Evolutionary conservation across 2,329 filamentous ascomycete genomes (phyloP).

Genomic region (Penicillium sp.): DNA sequence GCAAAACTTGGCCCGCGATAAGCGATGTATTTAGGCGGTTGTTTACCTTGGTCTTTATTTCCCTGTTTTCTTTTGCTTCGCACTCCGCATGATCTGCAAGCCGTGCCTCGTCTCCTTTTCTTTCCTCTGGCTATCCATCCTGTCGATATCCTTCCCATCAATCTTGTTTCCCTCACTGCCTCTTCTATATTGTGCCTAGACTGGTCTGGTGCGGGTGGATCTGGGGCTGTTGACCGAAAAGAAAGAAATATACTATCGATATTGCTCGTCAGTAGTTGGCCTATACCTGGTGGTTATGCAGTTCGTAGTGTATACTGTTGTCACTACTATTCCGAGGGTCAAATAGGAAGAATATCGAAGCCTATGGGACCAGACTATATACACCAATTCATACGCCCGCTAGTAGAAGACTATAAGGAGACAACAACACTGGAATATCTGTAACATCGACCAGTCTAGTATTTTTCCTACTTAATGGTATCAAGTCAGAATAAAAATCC

Average conservation of each 20-base stretch:
- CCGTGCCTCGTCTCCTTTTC: constrained; percentile 13
- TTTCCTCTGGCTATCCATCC: constrained; percentile 8
- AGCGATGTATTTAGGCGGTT: constrained; percentile 22
- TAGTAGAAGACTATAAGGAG: no score
- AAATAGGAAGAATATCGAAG: no score
- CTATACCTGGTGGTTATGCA: neutral
- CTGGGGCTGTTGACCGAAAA: constrained; percentile 21
- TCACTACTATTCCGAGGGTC: neutral
- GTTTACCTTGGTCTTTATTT: constrained; percentile 12
- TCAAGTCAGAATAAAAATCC: neutral
- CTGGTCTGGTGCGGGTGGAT: constrained; percentile 23
- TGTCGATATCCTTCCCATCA: constrained; percentile 10
- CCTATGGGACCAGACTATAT: no score
- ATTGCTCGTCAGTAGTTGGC: neutral
- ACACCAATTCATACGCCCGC: no score
- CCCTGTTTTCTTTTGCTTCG: constrained; percentile 13
- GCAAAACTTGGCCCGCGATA: constrained; percentile 92
- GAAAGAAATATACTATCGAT: constrained; percentile 2
- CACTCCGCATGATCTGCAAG: constrained; percentile 22
- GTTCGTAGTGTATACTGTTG: neutral
- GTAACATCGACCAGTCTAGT: neutral
- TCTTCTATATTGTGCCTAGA: constrained; percentile 24
- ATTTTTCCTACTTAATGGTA: neutral
- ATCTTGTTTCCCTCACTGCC: constrained; percentile 12
- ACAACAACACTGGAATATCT: neutral